Conservation (phyloP, 176 grass and related monocot species). For the Thinopyrum elongatum region DNA sequence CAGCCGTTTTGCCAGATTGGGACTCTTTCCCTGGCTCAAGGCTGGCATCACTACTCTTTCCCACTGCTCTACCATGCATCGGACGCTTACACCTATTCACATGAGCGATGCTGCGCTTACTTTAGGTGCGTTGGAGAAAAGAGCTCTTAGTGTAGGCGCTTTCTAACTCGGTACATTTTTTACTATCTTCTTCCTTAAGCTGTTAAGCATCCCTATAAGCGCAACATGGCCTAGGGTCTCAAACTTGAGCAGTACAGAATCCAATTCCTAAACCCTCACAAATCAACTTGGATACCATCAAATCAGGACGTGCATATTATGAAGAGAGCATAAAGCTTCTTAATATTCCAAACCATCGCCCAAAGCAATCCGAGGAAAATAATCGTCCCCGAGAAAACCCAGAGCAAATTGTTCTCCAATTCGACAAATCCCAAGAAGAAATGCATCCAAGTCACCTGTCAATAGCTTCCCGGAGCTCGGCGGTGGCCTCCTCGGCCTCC, state of each 20-base stretch:
- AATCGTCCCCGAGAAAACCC: neutral
- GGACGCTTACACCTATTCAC: too few relatives aligned
- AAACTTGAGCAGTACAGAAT: neutral
- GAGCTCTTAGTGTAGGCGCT: too few relatives aligned
- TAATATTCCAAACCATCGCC: neutral
- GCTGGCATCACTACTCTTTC: too few relatives aligned
- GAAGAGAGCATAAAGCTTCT: neutral
- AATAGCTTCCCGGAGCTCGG: conserved; percentile 59
- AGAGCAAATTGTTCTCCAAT: neutral
- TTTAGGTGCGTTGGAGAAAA: too few relatives aligned
- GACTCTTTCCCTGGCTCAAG: too few relatives aligned
- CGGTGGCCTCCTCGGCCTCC: conserved; percentile 81
- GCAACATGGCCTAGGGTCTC: too few relatives aligned
- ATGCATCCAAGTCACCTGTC: conserved; percentile 34
- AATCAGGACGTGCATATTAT: neutral
- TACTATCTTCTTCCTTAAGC: too few relatives aligned
- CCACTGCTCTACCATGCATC: too few relatives aligned
- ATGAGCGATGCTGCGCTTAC: too few relatives aligned
- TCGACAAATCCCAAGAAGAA: neutral
- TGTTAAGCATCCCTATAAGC: neutral
- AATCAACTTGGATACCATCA: neutral
- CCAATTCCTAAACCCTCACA: neutral
- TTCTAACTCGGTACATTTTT: too few relatives aligned
- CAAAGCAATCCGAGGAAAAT: neutral
- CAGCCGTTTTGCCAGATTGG: too few relatives aligned